Base-by-base conservation (phyloP, 2,329 filamentous ascomycete species). In the Apiospora rasikravindrae region DNA sequence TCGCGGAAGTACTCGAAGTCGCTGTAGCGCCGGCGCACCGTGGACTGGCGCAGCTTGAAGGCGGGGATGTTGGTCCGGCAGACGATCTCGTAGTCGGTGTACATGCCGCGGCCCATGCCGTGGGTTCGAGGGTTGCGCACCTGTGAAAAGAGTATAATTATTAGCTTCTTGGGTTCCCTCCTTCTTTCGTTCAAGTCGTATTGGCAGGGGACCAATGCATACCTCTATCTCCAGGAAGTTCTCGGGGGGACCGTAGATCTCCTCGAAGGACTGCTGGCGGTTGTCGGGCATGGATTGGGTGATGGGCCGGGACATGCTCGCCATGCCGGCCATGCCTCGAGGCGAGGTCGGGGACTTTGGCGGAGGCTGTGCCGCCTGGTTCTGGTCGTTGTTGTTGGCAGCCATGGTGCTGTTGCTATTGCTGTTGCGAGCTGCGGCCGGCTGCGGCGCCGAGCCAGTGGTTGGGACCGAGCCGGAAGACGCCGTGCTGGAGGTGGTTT, bases 1-100 rank as follows among this genome's bases (percentile, higher is more conserved):
- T 99, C 96, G 81, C 96, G 94, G 84, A 99, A 99, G 85, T 98
- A 96, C 86, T 99, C 96, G 82, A 99, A 99, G 84, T 99, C 96
- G 72, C 93, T 96, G 87, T 99, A 99, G 70, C 96, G 94, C 74
- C 96, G 92, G 77, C 95, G 94, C 74, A 99, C 96, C 77, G 91
- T 90, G 75, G 92, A 95, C 81, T 93, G 90, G 77, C 95, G 94
- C 78, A 98, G 91, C 87, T 98, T 98, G 89, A 99, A 99, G 78
- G 96, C 95, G 72, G 96, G 96, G 81, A 99, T 99, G 86, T 99
- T 99, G 84, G 96, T 99, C 79, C 94, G 92, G 87, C 96, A 98
- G 78, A 97, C 89, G 81, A 99, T 98, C 84, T 98, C 95, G 88
- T 98, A 99, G 84, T 97, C 96, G 71, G 96, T 99, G 87, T 98